Percentiles rank a stretch among this genome's conserved stretches.
Conservation (phyloP, 1,284 basidiomycete genomes). For the Heliocybe sulcata region DNA sequence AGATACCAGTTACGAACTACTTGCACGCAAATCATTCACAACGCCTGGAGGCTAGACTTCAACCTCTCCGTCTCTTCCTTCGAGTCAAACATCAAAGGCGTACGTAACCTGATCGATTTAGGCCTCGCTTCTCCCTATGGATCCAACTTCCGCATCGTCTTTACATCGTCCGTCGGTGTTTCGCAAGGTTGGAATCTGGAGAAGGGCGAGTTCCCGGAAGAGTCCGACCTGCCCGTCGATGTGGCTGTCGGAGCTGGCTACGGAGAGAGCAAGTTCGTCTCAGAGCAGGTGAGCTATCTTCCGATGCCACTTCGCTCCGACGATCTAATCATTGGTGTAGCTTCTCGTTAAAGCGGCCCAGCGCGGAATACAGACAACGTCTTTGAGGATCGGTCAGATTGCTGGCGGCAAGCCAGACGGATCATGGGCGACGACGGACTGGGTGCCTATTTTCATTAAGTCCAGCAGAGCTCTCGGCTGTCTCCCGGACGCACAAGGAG, state of each 20-base stretch:
- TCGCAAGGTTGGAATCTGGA: conserved; percentile 19
- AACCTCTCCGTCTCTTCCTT: conserved; percentile 29
- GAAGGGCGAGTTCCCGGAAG: conserved; percentile 11
- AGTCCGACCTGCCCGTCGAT: neutral
- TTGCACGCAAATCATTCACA: conserved; percentile 24
- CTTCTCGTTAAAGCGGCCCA: neutral
- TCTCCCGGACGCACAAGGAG: neutral
- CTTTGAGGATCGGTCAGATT: conserved; percentile 25
- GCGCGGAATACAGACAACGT: conserved; percentile 12
- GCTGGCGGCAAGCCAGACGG: conserved; percentile 17
- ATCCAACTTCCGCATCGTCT: conserved; percentile 17
- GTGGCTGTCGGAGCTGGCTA: neutral
- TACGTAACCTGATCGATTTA: conserved; percentile 28
- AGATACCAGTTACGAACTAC: neutral
- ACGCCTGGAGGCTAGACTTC: conserved; percentile 36
- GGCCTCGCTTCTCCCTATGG: conserved; percentile 12
- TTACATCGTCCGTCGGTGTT: conserved; percentile 20
- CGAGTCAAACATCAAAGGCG: conserved; percentile 26
- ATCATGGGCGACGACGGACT: conserved; percentile 24
- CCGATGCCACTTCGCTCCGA: neutral
- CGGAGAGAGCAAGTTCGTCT: neutral
- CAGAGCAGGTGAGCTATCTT: neutral
- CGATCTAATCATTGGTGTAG: neutral
- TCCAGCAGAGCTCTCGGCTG: conserved; percentile 15
- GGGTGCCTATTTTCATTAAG: conserved; percentile 24